A percentile compares a stretch with the other conserved stretches of the same genome.
Evolutionary conservation across 768 basidiomycete genomes (phyloP).

Genomic region (Galerina sulciceps): DNA sequence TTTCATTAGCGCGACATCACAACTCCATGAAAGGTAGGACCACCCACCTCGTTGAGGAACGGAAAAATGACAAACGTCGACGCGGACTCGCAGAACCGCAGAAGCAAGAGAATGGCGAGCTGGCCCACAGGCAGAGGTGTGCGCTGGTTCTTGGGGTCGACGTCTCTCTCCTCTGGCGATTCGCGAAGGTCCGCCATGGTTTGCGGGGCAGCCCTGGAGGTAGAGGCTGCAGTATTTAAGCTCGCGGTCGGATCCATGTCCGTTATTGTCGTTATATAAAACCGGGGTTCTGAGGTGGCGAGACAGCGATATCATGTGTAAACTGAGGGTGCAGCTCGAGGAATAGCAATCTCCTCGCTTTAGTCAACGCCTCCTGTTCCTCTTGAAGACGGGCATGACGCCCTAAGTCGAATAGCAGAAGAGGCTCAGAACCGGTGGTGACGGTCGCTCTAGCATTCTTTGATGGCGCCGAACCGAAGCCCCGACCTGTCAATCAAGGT

Average conservation of each 20-base stretch:
- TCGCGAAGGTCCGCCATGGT: background rate
- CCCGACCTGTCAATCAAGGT: background rate
- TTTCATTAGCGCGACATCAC: constrained; percentile 46
- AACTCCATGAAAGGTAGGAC: no score
- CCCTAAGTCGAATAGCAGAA: constrained; percentile 18
- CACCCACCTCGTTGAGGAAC: constrained; percentile 45
- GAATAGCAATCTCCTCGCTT: background rate
- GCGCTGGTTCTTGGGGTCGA: constrained; percentile 3
- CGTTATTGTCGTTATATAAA: constrained; percentile 1
- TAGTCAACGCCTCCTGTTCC: background rate
- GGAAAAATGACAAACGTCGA: constrained; percentile 63
- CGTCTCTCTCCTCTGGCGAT: background rate
- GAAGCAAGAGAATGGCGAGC: constrained; percentile 55
- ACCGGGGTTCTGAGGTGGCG: background rate
- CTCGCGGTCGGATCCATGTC: background rate
- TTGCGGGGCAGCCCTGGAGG: background rate
- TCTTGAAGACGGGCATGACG: background rate
- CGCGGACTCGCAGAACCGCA: constrained; percentile 65
- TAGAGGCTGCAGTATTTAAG: background rate
- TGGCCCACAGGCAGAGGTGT: constrained; percentile 61
- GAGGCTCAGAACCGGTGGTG: constrained; percentile 7
- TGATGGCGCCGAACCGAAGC: background rate
- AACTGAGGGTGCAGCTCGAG: background rate
- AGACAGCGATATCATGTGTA: background rate
- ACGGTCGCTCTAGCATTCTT: background rate